Conservation (phyloP, 2,329 filamentous ascomycete genomes). For the Domatiomyces globalis region DNA sequence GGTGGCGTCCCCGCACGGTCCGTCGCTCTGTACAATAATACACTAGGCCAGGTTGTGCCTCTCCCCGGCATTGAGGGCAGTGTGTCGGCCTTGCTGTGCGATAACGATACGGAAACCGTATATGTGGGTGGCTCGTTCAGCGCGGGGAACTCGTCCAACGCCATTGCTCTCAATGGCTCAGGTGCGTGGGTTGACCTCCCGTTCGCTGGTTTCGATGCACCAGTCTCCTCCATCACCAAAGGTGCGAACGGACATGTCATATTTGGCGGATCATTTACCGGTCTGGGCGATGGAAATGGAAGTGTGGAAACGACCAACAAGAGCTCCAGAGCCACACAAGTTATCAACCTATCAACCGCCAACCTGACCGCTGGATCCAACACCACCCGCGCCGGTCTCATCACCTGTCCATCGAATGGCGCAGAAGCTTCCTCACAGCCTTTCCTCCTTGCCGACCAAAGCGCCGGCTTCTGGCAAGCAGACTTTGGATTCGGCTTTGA, state of each 20-base stretch:
- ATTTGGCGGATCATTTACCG: constrained; percentile 82
- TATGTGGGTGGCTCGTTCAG: constrained; percentile 84
- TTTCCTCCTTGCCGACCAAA: constrained; percentile 66
- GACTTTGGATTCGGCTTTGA: constrained; percentile 69
- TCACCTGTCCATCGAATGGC: constrained; percentile 62
- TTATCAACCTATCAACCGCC: constrained; percentile 66
- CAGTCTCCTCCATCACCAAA: constrained; percentile 72
- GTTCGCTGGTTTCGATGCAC: constrained; percentile 89
- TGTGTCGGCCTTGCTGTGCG: constrained; percentile 71
- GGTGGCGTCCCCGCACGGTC: constrained; percentile 61
- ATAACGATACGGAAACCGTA: constrained; percentile 59
- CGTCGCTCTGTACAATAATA: constrained; percentile 67
- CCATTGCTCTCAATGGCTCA: constrained; percentile 58
- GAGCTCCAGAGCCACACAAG: constrained; percentile 50
- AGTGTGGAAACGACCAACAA: constrained; percentile 38
- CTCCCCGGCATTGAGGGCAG: constrained; percentile 68
- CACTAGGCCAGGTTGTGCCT: constrained; percentile 54
- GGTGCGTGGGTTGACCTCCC: constrained; percentile 65
- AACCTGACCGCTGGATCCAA: constrained; percentile 48
- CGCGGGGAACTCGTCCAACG: constrained; percentile 71
- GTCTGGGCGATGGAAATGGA: constrained; percentile 52
- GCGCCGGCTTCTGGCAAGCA: constrained; percentile 69
- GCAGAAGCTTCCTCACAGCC: constrained; percentile 58
- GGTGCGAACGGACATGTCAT: constrained; percentile 70
- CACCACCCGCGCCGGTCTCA: constrained; percentile 47